Evolutionary conservation across 75 land plant species (phyloP).

Genomic region (Cunninghamia lanceolata): DNA sequence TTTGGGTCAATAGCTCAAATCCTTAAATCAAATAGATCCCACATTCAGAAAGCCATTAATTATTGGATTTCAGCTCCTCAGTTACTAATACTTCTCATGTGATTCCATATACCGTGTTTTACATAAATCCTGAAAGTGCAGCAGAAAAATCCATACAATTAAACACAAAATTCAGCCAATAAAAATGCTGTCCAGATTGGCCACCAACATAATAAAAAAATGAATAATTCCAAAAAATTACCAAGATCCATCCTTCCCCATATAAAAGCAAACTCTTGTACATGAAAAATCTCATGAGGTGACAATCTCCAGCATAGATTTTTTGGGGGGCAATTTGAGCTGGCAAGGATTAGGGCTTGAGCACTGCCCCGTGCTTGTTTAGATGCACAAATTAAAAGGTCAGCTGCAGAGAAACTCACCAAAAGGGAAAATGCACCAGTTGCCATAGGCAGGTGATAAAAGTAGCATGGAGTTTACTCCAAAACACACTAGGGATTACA

Average conservation of each 20-base stretch:
- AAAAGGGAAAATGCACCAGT: not conserved
- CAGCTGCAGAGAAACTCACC: not conserved
- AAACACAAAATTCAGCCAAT: not conserved
- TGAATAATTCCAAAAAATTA: not conserved
- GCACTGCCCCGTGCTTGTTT: not conserved
- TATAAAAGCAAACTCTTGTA: not conserved
- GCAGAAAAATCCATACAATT: not conserved
- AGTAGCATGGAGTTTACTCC: not conserved
- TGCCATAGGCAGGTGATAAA: not conserved
- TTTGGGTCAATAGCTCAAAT: not conserved
- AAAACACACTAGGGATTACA: not conserved
- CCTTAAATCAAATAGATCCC: not conserved
- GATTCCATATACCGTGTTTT: not conserved
- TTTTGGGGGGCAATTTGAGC: not conserved
- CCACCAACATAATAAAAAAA: not conserved
- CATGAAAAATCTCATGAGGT: not conserved
- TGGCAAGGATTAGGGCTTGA: not conserved
- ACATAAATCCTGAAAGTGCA: not conserved
- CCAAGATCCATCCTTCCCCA: not conserved
- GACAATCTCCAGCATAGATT: not conserved
- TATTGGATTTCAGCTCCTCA: not conserved
- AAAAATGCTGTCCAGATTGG: not conserved
- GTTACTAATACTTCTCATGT: not conserved
- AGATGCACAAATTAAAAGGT: not conserved
- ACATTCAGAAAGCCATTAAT: not conserved